These are phyloP conservation scores for Wakefieldia striispora DNA, from an alignment of 768 basidiomycete species.

Conservation along the genomic window DNA sequence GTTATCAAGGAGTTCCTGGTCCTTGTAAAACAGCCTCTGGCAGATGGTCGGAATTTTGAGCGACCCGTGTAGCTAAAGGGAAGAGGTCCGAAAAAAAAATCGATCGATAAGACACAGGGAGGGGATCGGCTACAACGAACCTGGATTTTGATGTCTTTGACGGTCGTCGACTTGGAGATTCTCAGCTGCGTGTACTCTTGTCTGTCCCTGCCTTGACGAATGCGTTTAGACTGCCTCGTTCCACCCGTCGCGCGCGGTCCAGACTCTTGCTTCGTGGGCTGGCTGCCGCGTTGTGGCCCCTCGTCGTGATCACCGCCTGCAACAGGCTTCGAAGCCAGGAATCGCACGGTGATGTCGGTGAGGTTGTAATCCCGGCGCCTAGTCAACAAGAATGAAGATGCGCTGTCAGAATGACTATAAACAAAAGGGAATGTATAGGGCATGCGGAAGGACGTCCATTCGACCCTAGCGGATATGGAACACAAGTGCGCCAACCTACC, in stretches of 20 bases:
- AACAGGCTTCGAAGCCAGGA: conserved; percentile 35
- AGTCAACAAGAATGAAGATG: conserved; percentile 16
- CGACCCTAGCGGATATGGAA: conserved; percentile 10
- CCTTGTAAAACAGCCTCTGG: conserved; percentile 65
- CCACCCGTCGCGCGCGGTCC: conserved; percentile 41
- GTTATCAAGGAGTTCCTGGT: conserved; percentile 65
- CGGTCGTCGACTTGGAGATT: conserved; percentile 62
- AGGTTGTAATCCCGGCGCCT: conserved; percentile 48
- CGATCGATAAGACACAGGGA: not conserved
- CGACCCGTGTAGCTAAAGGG: conserved; percentile 54
- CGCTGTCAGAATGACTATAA: conserved; percentile 10
- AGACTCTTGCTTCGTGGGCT: conserved; percentile 29
- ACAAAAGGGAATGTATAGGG: conserved; percentile 5
- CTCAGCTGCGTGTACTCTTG: conserved; percentile 50
- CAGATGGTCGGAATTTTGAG: conserved; percentile 71
- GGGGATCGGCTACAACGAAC: conserved; percentile 38
- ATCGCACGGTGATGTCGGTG: conserved; percentile 61
- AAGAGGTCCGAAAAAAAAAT: not conserved
- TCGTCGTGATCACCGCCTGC: conserved; percentile 28
- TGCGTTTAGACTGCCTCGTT: conserved; percentile 66
- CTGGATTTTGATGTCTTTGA: conserved; percentile 78
- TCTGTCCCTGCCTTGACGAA: conserved; percentile 54
- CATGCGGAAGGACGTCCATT: not conserved
- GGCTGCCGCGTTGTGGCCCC: conserved; percentile 24
- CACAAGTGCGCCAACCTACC: conserved; percentile 37